Percentiles rank a stretch among this genome's conserved stretches.
These are phyloP conservation scores for Eucalyptus leucophloia DNA, from an alignment of 345 rosid genomes.

Conservation along the genomic window DNA sequence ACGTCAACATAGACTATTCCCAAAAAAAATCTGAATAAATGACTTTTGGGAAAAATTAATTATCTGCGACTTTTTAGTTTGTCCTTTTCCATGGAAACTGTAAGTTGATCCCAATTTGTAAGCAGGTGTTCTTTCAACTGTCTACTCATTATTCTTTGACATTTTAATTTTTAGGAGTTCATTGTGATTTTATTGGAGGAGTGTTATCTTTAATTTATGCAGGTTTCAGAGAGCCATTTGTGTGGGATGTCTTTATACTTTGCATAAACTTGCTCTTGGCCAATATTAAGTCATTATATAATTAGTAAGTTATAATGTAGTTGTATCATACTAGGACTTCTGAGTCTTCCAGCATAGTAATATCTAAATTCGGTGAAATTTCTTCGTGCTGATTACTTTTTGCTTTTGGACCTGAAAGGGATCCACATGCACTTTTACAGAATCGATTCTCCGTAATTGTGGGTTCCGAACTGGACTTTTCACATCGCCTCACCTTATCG, in stretches of 20 bases:
- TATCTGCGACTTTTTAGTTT: not conserved
- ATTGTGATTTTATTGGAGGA: not conserved
- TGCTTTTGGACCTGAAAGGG: slow-evolving; percentile 33
- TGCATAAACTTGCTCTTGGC: not conserved
- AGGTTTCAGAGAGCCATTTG: not conserved
- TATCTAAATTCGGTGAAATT: not conserved
- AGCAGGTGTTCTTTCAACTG: not conserved
- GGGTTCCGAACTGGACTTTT: slow-evolving; percentile 90
- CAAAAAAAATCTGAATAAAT: not conserved
- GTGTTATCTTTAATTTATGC: not conserved
- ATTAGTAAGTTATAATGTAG: not conserved
- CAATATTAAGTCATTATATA: not conserved
- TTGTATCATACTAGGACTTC: not conserved
- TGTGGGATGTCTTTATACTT: not conserved
- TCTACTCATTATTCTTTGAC: not conserved
- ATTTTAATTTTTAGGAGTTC: not conserved
- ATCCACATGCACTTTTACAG: slow-evolving; percentile 81
- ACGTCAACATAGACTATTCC: not conserved
- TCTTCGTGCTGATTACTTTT: not conserved
- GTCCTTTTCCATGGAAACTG: not conserved
- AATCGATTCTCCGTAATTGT: slow-evolving; percentile 70
- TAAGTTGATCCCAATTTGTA: not conserved
- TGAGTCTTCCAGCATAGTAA: not conserved
- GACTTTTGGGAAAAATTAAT: not conserved
- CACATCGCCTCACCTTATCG: slow-evolving; percentile 92